A percentile compares a stretch with the other conserved stretches of the same genome.
Conservation (phyloP, 306 rosid genomes). For the Mimosa bimucronata region DNA sequence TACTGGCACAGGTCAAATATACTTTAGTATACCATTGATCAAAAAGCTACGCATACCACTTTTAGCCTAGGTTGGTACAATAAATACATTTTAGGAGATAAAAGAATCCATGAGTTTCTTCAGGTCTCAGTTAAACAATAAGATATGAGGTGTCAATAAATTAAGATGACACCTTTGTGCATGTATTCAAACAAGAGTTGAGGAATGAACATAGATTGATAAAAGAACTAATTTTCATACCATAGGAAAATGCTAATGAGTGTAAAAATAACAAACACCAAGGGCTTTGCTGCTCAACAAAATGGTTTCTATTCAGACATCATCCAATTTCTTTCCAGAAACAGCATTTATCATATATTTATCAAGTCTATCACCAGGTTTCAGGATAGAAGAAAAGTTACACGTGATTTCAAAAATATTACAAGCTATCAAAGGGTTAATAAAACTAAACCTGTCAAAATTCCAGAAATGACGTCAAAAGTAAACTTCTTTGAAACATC, state of each 20-base stretch:
- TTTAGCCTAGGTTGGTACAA: not conserved
- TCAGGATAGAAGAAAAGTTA: not conserved
- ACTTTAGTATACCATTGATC: not conserved
- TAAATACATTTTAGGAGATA: not conserved
- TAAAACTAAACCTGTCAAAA: conserved; percentile 71
- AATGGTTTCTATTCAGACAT: not conserved
- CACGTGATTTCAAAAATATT: not conserved
- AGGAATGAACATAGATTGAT: not conserved
- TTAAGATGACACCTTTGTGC: conserved; percentile 11
- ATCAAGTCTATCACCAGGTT: conserved; percentile 3
- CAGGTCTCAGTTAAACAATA: conserved; percentile 13
- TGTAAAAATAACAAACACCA: not conserved
- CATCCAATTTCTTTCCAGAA: not conserved
- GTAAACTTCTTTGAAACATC: conserved; percentile 85
- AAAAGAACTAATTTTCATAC: not conserved
- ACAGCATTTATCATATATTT: not conserved
- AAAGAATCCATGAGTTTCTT: conserved; percentile 11
- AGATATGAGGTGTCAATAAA: not conserved
- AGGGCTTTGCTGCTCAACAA: not conserved
- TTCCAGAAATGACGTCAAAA: conserved; percentile 83
- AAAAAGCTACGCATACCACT: conserved; percentile 3
- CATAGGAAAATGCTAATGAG: not conserved
- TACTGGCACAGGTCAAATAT: not conserved
- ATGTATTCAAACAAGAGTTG: not conserved
- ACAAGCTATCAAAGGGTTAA: not conserved